Percentiles rank a stretch among this genome's conserved stretches.
phyloP scores from a whole-genome alignment of 2,329 filamentous ascomycete species.

The Colletotrichum orbiculare region DNA sequence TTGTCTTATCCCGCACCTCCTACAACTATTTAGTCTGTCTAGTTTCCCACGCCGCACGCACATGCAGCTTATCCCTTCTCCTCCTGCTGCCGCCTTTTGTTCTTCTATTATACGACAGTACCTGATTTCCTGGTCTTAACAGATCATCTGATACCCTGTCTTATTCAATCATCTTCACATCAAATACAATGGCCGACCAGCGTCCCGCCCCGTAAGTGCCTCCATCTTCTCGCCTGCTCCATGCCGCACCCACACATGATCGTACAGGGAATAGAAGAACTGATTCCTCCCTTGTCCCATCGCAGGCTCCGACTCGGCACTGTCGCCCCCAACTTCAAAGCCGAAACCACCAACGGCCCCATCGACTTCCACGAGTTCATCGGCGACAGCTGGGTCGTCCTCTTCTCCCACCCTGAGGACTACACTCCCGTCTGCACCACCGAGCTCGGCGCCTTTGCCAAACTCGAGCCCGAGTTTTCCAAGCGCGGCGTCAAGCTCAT shows the following conservation, averaged over 20 bases:
- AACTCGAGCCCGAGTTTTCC: conserved; percentile 87
- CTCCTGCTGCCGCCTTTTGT: no score
- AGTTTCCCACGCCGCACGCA: no score
- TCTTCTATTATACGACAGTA: no score
- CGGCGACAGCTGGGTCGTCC: conserved; percentile 80
- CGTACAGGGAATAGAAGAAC: not conserved
- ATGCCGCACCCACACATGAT: not conserved
- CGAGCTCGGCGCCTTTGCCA: conserved; percentile 92
- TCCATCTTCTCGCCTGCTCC: conserved; percentile 1
- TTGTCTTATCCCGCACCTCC: no score
- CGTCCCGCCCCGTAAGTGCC: conserved; percentile 38
- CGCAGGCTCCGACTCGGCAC: conserved; percentile 72
- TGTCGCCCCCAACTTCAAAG: conserved; percentile 83
- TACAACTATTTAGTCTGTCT: no score
- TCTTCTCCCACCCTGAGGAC: conserved; percentile 89
- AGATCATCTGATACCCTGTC: not conserved
- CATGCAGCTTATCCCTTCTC: no score
- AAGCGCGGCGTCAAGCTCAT: conserved; percentile 92
- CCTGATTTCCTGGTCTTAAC: no score
- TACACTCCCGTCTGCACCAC: conserved; percentile 97
- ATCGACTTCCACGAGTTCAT: conserved; percentile 89
- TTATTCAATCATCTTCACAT: conserved; percentile 3
- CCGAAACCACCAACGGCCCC: conserved; percentile 80
- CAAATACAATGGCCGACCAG: conserved; percentile 37
- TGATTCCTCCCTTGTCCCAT: conserved; percentile 8